Base-by-base conservation (phyloP, 2,329 filamentous ascomycete genomes). In the Juglanconis sp. region DNA sequence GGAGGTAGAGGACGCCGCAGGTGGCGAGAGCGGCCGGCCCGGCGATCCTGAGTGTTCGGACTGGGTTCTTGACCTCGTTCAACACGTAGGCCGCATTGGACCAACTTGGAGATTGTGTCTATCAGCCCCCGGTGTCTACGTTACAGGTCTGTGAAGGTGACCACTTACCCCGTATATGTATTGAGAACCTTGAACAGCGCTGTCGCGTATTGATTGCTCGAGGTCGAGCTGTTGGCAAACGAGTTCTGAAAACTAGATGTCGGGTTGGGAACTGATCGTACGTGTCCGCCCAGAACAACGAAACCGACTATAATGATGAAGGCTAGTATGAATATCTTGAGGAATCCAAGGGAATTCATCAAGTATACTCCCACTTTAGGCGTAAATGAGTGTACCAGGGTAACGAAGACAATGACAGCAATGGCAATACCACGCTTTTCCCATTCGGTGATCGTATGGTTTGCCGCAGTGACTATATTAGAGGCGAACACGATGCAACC, bases 131-230 rank as follows among this genome's bases (percentile, higher is more conserved):
- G 42, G 13, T 17, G 8, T 17, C 8, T 7, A 24, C 42, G 4
- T 9, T 24, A 49, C 47, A 30, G 17, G 30, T 10, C 2, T n/a
- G 47, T 10, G 24, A 9, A 3, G 24, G n/a, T 3, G 24, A 13
- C 11, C 24, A 13, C 47, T 49, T 88, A 75, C 0, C 88, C 88
- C 0, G 86, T 79, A 59, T 89, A 91, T 0, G 87, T 88, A 69
- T 90, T 90, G 49, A 87, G 84, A 0, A 90, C 85, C 65, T 87
- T 87, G 74, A 87, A 87, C 0, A 91, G 72, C 0, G 87, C 81
- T 0, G 87, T 89, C 0, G 86, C 84, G 11, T 49, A 49, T n/a
- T 49, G 47, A 24, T 49, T 49, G 47, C 47, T 49, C 31, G 47
- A 49, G 9, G 47, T 49, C 4, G 47, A 49, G 47, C 47, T 49